Percentiles rank a stretch among this genome's conserved stretches.
Evolutionary conservation across 257 asterid genomes (phyloP).

Genomic region (Ballota nigra): DNA sequence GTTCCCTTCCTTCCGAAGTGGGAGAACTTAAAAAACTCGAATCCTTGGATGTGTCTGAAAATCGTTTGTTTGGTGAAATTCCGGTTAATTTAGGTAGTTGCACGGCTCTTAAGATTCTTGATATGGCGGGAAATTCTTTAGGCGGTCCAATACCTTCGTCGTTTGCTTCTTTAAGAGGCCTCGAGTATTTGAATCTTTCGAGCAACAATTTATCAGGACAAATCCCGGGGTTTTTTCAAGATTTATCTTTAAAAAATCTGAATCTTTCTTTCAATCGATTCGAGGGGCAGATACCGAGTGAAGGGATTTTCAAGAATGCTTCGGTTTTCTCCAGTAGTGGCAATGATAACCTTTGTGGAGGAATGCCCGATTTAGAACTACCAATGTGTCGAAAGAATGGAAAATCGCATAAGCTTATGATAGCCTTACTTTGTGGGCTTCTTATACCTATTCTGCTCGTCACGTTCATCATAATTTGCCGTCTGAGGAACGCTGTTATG

Average conservation of each 20-base stretch:
- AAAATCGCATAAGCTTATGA: slow-evolving; percentile 20
- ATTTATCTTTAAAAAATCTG: slow-evolving; percentile 12
- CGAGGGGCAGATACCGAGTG: slow-evolving; percentile 23
- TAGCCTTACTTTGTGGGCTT: slow-evolving; percentile 29
- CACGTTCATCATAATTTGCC: not conserved
- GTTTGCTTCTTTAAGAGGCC: slow-evolving; percentile 11
- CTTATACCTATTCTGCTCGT: slow-evolving; percentile 16
- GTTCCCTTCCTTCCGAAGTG: slow-evolving; percentile 19
- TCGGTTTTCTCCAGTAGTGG: slow-evolving; percentile 20
- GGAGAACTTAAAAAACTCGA: slow-evolving; percentile 11
- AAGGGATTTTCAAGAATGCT: slow-evolving; percentile 19
- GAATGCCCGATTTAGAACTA: slow-evolving; percentile 9
- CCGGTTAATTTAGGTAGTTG: slow-evolving; percentile 21
- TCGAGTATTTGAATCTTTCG: slow-evolving; percentile 25
- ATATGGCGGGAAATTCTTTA: slow-evolving; percentile 18
- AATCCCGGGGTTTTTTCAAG: slow-evolving; percentile 9
- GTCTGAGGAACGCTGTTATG: slow-evolving; percentile 8
- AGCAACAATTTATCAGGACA: slow-evolving; percentile 20
- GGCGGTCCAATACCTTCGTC: slow-evolving; percentile 18
- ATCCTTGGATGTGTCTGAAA: slow-evolving; percentile 13
- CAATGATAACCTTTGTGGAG: slow-evolving; percentile 28
- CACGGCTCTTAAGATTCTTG: slow-evolving; percentile 11
- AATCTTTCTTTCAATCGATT: slow-evolving; percentile 23
- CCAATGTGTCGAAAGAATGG: slow-evolving; percentile 9
- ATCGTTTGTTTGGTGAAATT: slow-evolving; percentile 15